Conservation (phyloP, 2,329 filamentous ascomycete species). For the Parafenestella ontariensis region DNA sequence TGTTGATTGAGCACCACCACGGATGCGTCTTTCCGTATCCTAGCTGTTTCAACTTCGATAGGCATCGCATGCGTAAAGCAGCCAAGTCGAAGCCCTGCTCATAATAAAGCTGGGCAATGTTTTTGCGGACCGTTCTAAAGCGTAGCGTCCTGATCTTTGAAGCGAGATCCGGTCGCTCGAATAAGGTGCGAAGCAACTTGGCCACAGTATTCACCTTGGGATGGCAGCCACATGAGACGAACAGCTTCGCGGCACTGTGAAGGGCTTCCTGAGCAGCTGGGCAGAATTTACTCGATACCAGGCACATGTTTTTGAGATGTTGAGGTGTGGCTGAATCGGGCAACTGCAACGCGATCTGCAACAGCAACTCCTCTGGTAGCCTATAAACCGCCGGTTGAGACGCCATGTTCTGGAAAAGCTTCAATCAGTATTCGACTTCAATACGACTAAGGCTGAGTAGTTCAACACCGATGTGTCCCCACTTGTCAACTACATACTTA, state of each 20-base stretch:
- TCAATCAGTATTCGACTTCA: neutral
- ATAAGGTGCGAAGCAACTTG: slow-evolving; percentile 28
- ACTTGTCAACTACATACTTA: neutral
- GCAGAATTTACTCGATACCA: slow-evolving; percentile 22
- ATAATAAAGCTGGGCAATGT: slow-evolving; percentile 17
- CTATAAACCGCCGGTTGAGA: slow-evolving; percentile 8
- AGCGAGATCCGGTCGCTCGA: slow-evolving; percentile 29
- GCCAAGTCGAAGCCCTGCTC: slow-evolving; percentile 19
- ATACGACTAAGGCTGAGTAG: neutral
- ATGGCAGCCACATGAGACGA: slow-evolving; percentile 20
- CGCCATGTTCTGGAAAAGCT: neutral
- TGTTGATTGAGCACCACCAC: slow-evolving; percentile 26
- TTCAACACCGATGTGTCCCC: neutral
- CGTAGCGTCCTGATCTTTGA: slow-evolving; percentile 24
- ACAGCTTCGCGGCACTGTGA: slow-evolving; percentile 20
- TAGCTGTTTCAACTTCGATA: slow-evolving; percentile 14
- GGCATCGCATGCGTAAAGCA: slow-evolving; percentile 15
- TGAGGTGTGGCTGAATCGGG: slow-evolving; percentile 14
- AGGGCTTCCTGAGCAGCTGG: slow-evolving; percentile 27
- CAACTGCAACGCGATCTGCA: slow-evolving; percentile 23
- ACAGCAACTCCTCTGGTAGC: slow-evolving; percentile 30
- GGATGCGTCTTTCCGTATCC: slow-evolving; percentile 15
- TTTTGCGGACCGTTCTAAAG: slow-evolving; percentile 24
- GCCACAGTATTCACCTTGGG: slow-evolving; percentile 25
- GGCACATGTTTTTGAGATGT: slow-evolving; percentile 23